Evolutionary conservation across 2,329 filamentous ascomycete species (phyloP).

Genomic region (Penicillium freii): DNA sequence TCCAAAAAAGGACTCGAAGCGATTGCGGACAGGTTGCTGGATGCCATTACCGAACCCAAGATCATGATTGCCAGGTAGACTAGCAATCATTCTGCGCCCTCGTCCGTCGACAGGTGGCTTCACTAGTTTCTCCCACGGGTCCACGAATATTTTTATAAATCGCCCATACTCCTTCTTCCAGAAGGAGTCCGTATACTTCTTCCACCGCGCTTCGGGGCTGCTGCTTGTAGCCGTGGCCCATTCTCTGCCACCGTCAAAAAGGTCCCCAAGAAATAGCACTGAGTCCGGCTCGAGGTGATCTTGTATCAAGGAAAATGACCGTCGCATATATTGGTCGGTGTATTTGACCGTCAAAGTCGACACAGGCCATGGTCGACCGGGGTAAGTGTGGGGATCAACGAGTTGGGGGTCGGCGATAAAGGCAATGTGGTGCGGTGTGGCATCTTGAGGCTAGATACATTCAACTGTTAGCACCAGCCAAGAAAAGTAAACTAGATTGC

Average conservation of each 20-base stretch:
- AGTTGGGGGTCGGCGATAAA: conserved; percentile 89
- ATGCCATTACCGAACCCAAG: conserved; percentile 85
- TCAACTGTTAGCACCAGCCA: conserved; percentile 5
- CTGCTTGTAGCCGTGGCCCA: conserved; percentile 71
- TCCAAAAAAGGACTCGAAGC: conserved; percentile 87
- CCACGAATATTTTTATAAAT: conserved; percentile 82
- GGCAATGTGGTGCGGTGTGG: conserved; percentile 77
- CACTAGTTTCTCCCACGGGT: conserved; percentile 62
- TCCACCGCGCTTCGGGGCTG: conserved; percentile 66
- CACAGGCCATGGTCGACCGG: conserved; percentile 74
- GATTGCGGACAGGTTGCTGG: conserved; percentile 72
- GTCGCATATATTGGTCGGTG: conserved; percentile 85
- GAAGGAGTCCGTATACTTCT: conserved; percentile 73
- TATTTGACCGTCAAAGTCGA: conserved; percentile 65
- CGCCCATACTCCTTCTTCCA: conserved; percentile 85
- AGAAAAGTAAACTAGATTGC: not conserved
- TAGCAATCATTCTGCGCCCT: conserved; percentile 76
- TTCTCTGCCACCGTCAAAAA: conserved; percentile 94
- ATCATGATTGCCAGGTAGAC: conserved; percentile 92
- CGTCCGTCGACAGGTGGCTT: conserved; percentile 58
- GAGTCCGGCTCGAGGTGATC: conserved; percentile 76
- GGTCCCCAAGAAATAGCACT: conserved; percentile 84
- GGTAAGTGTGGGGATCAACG: conserved; percentile 93
- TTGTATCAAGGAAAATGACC: conserved; percentile 78
- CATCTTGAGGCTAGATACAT: conserved; percentile 63